These are phyloP conservation scores for Trichosanthes truncata DNA, from an alignment of 306 rosid genomes.

Conservation along the genomic window DNA sequence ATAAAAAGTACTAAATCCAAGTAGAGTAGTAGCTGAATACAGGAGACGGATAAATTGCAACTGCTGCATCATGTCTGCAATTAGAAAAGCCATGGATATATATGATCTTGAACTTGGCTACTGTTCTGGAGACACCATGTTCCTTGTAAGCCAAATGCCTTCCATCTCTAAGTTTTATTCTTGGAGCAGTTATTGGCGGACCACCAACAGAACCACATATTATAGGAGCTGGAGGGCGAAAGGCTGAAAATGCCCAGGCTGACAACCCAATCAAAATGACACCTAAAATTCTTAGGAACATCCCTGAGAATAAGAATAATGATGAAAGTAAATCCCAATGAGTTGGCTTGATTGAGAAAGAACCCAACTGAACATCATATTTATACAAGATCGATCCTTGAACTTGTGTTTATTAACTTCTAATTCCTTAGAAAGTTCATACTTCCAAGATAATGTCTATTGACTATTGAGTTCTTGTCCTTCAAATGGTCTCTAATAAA, in stretches of 20 bases:
- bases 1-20: not conserved
- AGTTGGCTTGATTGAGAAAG: not conserved
- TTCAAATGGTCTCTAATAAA: too few species aligned
- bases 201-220: constrained; percentile 70
- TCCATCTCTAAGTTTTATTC: constrained; percentile 78
- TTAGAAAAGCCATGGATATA: constrained; percentile 42
- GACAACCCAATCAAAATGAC: constrained; percentile 45
- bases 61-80: constrained; percentile 51
- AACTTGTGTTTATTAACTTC: not conserved
- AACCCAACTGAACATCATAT: not conserved
- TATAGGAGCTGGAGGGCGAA: constrained; percentile 62
- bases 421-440: too few species aligned
- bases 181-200: constrained; percentile 59
- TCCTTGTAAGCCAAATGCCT: constrained; percentile 82
- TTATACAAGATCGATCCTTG: not conserved
- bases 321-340: not conserved
- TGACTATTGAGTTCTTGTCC: not conserved
- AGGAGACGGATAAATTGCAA: constrained; percentile 38
- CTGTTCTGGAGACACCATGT: constrained; percentile 57
- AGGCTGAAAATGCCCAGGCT: constrained; percentile 65
- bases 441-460: not conserved
- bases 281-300: constrained; percentile 33
- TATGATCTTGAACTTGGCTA: constrained; percentile 56
- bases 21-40: constrained; percentile 25
- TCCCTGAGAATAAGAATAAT: constrained; percentile 30